Percentiles rank a stretch among this genome's conserved stretches.
Evolutionary conservation across 805 yeast species (phyloP).

Genomic region (Metschnikowia koreensis): DNA sequence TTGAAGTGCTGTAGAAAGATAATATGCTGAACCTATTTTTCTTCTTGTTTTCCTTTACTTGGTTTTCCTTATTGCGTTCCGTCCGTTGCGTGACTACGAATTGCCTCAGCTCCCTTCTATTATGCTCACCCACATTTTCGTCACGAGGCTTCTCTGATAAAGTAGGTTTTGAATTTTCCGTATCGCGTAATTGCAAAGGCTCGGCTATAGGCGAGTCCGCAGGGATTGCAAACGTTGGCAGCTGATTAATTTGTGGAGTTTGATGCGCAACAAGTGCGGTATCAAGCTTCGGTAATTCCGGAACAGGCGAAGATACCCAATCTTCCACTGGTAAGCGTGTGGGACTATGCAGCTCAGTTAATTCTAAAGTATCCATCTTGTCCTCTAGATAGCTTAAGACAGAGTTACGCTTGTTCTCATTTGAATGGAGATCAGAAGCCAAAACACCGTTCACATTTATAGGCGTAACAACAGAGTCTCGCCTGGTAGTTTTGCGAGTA

Average conservation of each 20-base stretch:
- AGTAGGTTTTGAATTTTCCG: neutral
- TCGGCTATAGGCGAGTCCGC: constrained; percentile 17
- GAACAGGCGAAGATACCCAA: constrained; percentile 1
- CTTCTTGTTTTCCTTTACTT: constrained; percentile 29
- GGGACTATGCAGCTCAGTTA: constrained; percentile 31
- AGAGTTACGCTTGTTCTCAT: constrained; percentile 36
- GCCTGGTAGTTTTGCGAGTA: constrained; percentile 11
- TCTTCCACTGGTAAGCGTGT: constrained; percentile 12
- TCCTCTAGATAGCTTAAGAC: constrained; percentile 45
- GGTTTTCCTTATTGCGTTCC: constrained; percentile 17
- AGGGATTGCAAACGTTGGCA: constrained; percentile 26
- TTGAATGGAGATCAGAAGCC: constrained; percentile 23
- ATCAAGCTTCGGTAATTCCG: constrained; percentile 17
- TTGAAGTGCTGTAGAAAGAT: constrained; percentile 40
- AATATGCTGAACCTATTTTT: constrained; percentile 43
- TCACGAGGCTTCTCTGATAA: neutral
- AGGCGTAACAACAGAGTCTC: constrained; percentile 41
- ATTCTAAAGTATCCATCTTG: constrained; percentile 41
- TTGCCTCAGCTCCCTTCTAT: constrained; percentile 1
- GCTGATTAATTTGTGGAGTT: constrained; percentile 34
- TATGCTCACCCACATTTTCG: constrained; percentile 3
- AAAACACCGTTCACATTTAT: constrained; percentile 45
- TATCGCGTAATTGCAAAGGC: neutral
- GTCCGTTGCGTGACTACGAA: constrained; percentile 4
- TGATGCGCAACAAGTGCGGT: constrained; percentile 11